Conservation (phyloP, 2,329 filamentous ascomycete species). For the Coniochaeta ligniaria region DNA sequence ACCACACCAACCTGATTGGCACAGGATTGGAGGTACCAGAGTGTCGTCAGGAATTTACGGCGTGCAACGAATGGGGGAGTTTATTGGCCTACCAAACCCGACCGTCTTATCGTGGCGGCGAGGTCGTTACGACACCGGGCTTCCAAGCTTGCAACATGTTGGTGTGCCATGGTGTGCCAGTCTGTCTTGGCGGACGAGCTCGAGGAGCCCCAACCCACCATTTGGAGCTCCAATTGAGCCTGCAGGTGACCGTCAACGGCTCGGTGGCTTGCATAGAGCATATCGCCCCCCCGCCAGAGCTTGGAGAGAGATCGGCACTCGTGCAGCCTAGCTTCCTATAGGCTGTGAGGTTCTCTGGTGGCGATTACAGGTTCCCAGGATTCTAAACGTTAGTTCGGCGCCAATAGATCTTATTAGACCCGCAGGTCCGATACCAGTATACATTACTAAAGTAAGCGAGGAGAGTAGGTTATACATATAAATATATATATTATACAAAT, state of each 20-base stretch:
- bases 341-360: neutral
- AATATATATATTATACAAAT: too few species aligned
- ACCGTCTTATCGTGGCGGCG: neutral
- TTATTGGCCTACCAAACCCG: neutral
- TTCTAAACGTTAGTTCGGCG: neutral
- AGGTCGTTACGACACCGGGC: neutral
- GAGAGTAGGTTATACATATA: too few species aligned
- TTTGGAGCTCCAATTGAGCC: neutral
- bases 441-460: too few species aligned
- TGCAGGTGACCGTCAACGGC: neutral
- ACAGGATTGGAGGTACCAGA: neutral
- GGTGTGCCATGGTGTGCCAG: neutral
- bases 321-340: neutral
- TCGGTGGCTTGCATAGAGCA: neutral
- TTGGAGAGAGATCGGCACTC: neutral
- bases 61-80: neutral
- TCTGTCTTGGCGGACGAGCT: neutral
- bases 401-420: too few species aligned
- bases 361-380: neutral
- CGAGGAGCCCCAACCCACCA: neutral
- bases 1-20: neutral
- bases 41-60: neutral
- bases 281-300: neutral
- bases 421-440: too few species aligned
- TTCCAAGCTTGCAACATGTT: neutral